phyloP scores from a whole-genome alignment of 495 filamentous ascomycete genomes.

The Chaetomium tenue region DNA sequence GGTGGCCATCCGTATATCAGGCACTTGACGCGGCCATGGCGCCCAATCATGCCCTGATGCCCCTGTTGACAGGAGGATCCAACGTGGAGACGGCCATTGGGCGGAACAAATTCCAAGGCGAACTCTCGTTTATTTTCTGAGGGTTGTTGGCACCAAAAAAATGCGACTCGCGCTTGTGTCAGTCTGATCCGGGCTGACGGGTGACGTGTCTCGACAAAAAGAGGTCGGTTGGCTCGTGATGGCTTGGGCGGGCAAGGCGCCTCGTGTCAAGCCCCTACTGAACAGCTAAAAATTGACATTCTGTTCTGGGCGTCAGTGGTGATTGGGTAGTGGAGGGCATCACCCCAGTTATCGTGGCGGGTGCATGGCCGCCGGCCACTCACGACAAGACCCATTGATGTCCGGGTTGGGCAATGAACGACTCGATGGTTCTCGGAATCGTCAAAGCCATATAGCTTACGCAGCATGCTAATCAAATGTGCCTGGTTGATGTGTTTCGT shows the following conservation, averaged over 20 bases:
- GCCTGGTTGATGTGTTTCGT: no score
- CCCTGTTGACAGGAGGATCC: not conserved
- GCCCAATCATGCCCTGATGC: constrained; percentile 1
- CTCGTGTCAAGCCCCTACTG: constrained; percentile 2
- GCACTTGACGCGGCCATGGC: not conserved
- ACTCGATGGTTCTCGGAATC: not conserved
- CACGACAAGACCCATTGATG: not conserved
- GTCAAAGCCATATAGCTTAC: no score
- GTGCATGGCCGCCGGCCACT: not conserved
- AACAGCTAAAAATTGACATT: constrained; percentile 2
- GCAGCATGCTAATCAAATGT: no score
- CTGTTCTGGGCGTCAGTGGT: not conserved
- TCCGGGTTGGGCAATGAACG: not conserved
- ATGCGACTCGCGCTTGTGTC: constrained; percentile 1
- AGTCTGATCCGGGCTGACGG: not conserved
- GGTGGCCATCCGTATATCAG: not conserved
- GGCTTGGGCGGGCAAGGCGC: not conserved
- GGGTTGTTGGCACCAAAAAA: not conserved
- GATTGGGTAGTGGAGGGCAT: not conserved
- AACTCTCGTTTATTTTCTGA: not conserved
- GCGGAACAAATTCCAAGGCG: not conserved
- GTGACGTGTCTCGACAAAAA: constrained; percentile 13
- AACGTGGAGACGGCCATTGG: not conserved
- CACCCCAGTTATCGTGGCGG: not conserved
- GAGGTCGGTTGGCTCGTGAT: not conserved